Base-by-base conservation (phyloP, 176 grass and related monocot genomes). In the Hsuehochloa calcarea region DNA sequence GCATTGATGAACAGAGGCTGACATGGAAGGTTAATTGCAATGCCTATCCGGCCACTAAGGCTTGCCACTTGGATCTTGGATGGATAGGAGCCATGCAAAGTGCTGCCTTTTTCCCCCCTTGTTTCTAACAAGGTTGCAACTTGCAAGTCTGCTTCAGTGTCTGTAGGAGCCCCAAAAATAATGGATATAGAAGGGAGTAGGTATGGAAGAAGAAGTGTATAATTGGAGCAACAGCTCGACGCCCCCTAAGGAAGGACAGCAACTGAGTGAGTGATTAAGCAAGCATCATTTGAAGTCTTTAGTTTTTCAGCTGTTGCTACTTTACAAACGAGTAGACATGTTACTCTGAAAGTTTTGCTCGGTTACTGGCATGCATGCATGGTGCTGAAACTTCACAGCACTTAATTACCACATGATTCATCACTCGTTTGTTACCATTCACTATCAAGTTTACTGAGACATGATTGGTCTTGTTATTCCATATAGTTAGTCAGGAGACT, bases 71-170 rank as follows among this genome's bases (percentile, higher is more conserved):
- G 78, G 62, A 38, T 10, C 50, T 52, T 81, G 70, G 41, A 51
- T 6, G 63, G 77, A 69, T 60, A 60, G 74, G 51, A 44, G 43
- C 63, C 88, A 70, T 52, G 63, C 12, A 81, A 89, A 89, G 84
- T 62, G 82, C 31, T 62, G 22, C 39, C 5, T 20, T 78, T 11
- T 34, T 34, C 2, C 2, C 31, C 1, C 1, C 25, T 4, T 29
- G 10, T 62, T 27, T 29, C 11, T 4, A 62, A 62, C 1, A 62
- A 10, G 59, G 59, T 62, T 27, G 59, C 11, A 29, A 5, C 60
- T 15, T 62, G 60, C 60, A 63, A 14, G 60, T 63, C 60, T 14
- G 25, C 25, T 5, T 63, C 60, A 14, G 4, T 6, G 10, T 61
- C 1, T 12, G 23, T 26, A 26, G 0, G 10, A 61, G 58, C 7